Evolutionary conservation across 805 yeast genomes (phyloP), one percentile per base, ranked within the genome.

Genomic region (Lachancea sp.): DNA sequence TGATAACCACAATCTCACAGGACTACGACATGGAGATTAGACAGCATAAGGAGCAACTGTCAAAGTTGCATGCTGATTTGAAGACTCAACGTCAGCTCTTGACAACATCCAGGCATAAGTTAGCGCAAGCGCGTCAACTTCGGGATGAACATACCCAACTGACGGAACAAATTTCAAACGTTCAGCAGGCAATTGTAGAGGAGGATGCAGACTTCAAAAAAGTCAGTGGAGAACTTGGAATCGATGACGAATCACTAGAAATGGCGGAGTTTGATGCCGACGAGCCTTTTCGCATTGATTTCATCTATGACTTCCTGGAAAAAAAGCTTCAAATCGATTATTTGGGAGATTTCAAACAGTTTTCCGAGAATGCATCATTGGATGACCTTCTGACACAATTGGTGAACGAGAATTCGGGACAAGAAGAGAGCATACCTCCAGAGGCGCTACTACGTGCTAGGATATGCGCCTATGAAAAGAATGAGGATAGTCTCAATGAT

Each of bases 261-360:
- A 49, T 70, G 61, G 80, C 78, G 19, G 78, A 72, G 42, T 81
- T 78, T 52, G 90, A 83, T 60, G 90, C 95, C 0, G 97, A 89
- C 62, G 90, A 85, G 55, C 96, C 96, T n/a, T 90, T 86, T 61
- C 72, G 83, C 36, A 74, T 86, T 8, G 69, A 74, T 54, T 69
- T 76, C 5, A 68, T 84, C 11, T 80, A 74, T 53, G 72, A 76
- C 29, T 71, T 70, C 47, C 61, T 83, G n/a, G 71, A 69, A 40
- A 46, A 55, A 3, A 64, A 64, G 45, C 45, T 72, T 12, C 63
- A 61, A 20, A 55, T 57, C 24, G 52, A 58, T 17, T 59, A 56
- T 36, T 50, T 45, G 16, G 56, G 62, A 11, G 49, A 51, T 33
- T 46, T 64, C 29, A 61, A 60, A 12, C 48, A 53, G 35, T 36